A percentile compares a stretch with the other conserved stretches of the same genome.
Conservation (phyloP, 805 yeast genomes). For the Wickerhamomyces rabaulensis region DNA sequence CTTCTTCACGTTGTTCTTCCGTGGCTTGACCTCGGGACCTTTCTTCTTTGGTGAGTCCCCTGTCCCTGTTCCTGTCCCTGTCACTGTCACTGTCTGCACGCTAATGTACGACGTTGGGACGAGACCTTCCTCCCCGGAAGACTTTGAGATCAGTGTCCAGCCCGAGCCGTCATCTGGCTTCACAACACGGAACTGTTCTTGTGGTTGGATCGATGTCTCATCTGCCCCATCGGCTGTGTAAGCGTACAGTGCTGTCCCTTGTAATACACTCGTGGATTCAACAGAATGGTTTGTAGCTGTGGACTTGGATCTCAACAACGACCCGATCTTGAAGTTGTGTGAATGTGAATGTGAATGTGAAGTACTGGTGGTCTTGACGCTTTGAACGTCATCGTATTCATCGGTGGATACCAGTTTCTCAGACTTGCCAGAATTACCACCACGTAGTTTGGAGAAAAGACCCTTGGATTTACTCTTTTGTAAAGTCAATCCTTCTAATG, state of each 20-base stretch:
- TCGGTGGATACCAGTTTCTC: slow-evolving; percentile 5
- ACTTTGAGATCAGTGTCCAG: slow-evolving; percentile 67
- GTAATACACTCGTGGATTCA: slow-evolving; percentile 15
- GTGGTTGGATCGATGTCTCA: slow-evolving; percentile 58
- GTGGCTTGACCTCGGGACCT: slow-evolving; percentile 20
- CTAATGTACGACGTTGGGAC: slow-evolving; percentile 83
- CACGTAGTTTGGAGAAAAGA: slow-evolving; percentile 37
- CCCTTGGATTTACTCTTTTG: slow-evolving; percentile 51
- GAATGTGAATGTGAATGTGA: slow-evolving; percentile 9
- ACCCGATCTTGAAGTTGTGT: slow-evolving; percentile 14
- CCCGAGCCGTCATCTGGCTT: slow-evolving; percentile 81
- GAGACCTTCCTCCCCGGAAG: slow-evolving; percentile 55
- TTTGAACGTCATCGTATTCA: slow-evolving; percentile 18
- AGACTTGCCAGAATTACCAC: slow-evolving; percentile 5
- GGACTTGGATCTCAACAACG: slow-evolving; percentile 15
- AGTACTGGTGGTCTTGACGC: slow-evolving; percentile 16
- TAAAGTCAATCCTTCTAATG: slow-evolving; percentile 46
- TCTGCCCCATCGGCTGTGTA: slow-evolving; percentile 61
- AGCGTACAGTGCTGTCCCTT: slow-evolving; percentile 40
- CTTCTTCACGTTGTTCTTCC: slow-evolving; percentile 13
- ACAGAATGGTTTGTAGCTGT: slow-evolving; percentile 12
- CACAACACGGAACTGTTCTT: slow-evolving; percentile 55
- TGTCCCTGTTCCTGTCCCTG: slow-evolving; percentile 15
- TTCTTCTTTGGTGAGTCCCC: slow-evolving; percentile 7
- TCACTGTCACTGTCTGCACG: slow-evolving; percentile 24